phyloP scores from a whole-genome alignment of 352 stramenopile genomes.

The Phytophthora boehmeriae region DNA sequence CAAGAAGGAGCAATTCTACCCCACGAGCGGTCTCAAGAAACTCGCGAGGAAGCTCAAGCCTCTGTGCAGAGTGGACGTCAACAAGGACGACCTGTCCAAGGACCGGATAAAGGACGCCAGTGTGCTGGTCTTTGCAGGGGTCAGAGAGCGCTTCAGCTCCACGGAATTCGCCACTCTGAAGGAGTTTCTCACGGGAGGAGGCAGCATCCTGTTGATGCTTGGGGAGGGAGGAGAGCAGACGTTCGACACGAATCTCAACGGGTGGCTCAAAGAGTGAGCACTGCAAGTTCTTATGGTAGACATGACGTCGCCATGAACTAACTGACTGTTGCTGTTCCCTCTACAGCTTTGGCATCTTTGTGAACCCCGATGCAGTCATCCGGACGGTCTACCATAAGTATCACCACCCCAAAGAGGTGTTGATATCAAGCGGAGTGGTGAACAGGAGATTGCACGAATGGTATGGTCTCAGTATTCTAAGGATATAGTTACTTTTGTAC shows the following conservation, averaged over 20 bases:
- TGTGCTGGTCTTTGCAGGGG: constrained; percentile 90
- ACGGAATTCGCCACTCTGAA: constrained; percentile 89
- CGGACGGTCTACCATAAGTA: constrained; percentile 97
- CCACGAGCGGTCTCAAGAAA: constrained; percentile 93
- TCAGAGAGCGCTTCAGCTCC: constrained; percentile 90
- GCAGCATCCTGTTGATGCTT: constrained; percentile 91
- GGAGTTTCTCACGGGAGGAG: constrained; percentile 88
- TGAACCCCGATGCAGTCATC: constrained; percentile 91
- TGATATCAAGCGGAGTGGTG: constrained; percentile 94
- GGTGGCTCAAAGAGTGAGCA: constrained; percentile 91
- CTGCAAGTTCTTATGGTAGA: constrained; percentile 2
- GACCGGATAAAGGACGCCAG: constrained; percentile 89
- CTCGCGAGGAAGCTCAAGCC: constrained; percentile 91
- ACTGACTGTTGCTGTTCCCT: neutral
- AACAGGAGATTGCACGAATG: constrained; percentile 92
- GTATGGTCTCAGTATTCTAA: constrained; percentile 20
- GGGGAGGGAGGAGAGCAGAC: constrained; percentile 91
- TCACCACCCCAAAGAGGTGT: constrained; percentile 95
- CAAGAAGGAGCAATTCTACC: constrained; percentile 94
- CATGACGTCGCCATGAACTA: neutral
- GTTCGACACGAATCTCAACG: constrained; percentile 95
- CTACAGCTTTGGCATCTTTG: constrained; percentile 80
- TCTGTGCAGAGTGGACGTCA: constrained; percentile 91
- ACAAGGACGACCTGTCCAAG: constrained; percentile 94
- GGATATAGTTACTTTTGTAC: neutral